phyloP scores from a whole-genome alignment of 2,329 filamentous ascomycete species.

The Monosporascus sp. region DNA sequence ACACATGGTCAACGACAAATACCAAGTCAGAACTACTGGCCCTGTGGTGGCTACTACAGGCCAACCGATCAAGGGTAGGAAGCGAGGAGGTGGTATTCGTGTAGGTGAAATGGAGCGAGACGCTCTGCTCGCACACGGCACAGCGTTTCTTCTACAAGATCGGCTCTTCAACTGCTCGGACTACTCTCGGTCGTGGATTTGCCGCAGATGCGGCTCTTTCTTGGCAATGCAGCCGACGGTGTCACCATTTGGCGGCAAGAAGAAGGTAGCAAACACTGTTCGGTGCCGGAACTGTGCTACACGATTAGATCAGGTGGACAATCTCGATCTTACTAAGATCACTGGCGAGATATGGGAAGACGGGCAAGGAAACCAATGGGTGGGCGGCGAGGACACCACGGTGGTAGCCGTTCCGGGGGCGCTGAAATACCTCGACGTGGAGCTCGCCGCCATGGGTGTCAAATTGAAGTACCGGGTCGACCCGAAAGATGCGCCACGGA shows the following conservation, averaged over 20 bases:
- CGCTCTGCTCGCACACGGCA: slow-evolving; percentile 88
- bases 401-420: slow-evolving; percentile 90
- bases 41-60: slow-evolving; percentile 86
- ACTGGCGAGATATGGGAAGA: slow-evolving; percentile 88
- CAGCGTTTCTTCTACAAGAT: slow-evolving; percentile 90
- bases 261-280: slow-evolving; percentile 62
- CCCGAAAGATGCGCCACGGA: slow-evolving; percentile 59
- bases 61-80: slow-evolving; percentile 94
- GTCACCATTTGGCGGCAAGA: slow-evolving; percentile 58
- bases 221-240: slow-evolving; percentile 79
- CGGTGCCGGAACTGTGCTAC: slow-evolving; percentile 75
- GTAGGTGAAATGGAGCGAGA: slow-evolving; percentile 99
- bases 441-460: slow-evolving; percentile 93
- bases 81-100: slow-evolving; percentile 95
- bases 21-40: slow-evolving; percentile 93
- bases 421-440: slow-evolving; percentile 87
- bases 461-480: slow-evolving; percentile 75
- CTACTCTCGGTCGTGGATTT: slow-evolving; percentile 85
- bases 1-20: slow-evolving; percentile 99
- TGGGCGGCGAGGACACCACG: slow-evolving; percentile 86
- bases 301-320: slow-evolving; percentile 51
- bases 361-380: slow-evolving; percentile 74
- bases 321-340: slow-evolving; percentile 47
- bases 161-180: slow-evolving; percentile 96
- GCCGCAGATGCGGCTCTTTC: slow-evolving; percentile 84